Percentiles rank a stretch among this genome's conserved stretches.
phyloP scores from a whole-genome alignment of 805 yeast genomes.

The Candida parachauliodes region DNA sequence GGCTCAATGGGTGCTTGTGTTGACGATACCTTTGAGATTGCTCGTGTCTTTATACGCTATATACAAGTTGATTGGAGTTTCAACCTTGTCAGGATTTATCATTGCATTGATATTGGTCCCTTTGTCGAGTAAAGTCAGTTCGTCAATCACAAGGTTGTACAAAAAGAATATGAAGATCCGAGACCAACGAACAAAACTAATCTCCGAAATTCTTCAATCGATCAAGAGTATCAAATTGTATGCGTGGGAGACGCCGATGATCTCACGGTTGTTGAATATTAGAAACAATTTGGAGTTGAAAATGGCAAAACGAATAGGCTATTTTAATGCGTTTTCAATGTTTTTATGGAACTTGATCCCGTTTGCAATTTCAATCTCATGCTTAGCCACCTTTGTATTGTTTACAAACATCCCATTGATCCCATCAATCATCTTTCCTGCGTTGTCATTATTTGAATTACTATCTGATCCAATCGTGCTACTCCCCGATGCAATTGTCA shows the following conservation, averaged over 20 bases:
- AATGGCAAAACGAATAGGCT: conserved; percentile 24
- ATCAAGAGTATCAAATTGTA: conserved; percentile 38
- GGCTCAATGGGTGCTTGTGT: conserved; percentile 13
- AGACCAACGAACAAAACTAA: conserved; percentile 33
- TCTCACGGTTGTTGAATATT: conserved; percentile 24
- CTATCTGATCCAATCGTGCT: conserved; percentile 29
- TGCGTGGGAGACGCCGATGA: conserved; percentile 40
- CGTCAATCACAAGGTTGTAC: conserved; percentile 41
- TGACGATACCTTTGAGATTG: conserved; percentile 20
- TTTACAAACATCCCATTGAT: conserved; percentile 23
- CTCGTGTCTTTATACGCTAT: conserved; percentile 25
- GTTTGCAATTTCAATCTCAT: conserved; percentile 29
- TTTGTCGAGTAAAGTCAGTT: conserved; percentile 33
- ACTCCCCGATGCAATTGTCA: conserved; percentile 28
- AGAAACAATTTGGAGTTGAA: conserved; percentile 33
- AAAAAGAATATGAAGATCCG: conserved; percentile 33
- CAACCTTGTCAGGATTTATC: conserved; percentile 32
- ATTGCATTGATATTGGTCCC: conserved; percentile 31
- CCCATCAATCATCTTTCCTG: conserved; percentile 36
- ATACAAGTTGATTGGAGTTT: conserved; percentile 29
- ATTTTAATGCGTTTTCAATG: conserved; percentile 25
- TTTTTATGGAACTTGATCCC: conserved; percentile 38
- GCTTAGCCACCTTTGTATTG: conserved; percentile 24
- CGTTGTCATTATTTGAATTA: conserved; percentile 32
- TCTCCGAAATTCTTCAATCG: conserved; percentile 33